Evolutionary conservation across 805 yeast genomes (phyloP).

Genomic region (Metschnikowia chrysomelidarum): DNA sequence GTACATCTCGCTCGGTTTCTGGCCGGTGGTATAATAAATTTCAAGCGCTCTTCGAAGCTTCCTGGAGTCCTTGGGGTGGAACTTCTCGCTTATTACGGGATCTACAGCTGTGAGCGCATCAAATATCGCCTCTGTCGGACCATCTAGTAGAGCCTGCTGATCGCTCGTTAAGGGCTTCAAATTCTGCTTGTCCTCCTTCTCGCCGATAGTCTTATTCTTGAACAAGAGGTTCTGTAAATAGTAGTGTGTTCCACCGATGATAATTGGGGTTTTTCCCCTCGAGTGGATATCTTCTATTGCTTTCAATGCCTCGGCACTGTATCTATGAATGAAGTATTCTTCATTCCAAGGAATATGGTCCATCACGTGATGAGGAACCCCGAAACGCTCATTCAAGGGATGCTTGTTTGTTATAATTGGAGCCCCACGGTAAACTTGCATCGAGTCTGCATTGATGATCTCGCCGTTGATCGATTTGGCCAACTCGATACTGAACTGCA

Average conservation of each 20-base stretch:
- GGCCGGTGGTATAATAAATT: slow-evolving; percentile 65
- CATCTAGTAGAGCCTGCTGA: slow-evolving; percentile 48
- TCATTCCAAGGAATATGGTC: slow-evolving; percentile 79
- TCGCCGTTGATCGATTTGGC: slow-evolving; percentile 82
- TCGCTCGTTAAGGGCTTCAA: slow-evolving; percentile 33
- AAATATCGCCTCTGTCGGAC: slow-evolving; percentile 51
- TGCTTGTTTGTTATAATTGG: slow-evolving; percentile 90
- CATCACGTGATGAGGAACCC: slow-evolving; percentile 82
- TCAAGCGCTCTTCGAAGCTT: slow-evolving; percentile 80
- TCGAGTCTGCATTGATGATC: slow-evolving; percentile 91
- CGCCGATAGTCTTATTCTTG: slow-evolving; percentile 60
- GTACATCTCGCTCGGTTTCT: slow-evolving; percentile 69
- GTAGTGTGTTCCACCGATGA: slow-evolving; percentile 96
- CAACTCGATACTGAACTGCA: slow-evolving; percentile 65
- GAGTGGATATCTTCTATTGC: slow-evolving; percentile 63
- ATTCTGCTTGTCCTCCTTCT: slow-evolving; percentile 21
- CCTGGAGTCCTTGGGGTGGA: slow-evolving; percentile 88
- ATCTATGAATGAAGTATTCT: slow-evolving; percentile 78
- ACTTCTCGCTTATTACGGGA: slow-evolving; percentile 71
- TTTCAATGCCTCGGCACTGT: slow-evolving; percentile 64
- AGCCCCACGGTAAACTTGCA: slow-evolving; percentile 82
- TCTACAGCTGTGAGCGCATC: slow-evolving; percentile 52
- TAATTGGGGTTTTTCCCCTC: slow-evolving; percentile 73
- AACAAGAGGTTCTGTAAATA: slow-evolving; percentile 79
- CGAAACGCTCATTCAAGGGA: slow-evolving; percentile 72